Evolutionary conservation across 1,284 basidiomycete genomes (phyloP).

Genomic region (Salmacisia buchloeana): DNA sequence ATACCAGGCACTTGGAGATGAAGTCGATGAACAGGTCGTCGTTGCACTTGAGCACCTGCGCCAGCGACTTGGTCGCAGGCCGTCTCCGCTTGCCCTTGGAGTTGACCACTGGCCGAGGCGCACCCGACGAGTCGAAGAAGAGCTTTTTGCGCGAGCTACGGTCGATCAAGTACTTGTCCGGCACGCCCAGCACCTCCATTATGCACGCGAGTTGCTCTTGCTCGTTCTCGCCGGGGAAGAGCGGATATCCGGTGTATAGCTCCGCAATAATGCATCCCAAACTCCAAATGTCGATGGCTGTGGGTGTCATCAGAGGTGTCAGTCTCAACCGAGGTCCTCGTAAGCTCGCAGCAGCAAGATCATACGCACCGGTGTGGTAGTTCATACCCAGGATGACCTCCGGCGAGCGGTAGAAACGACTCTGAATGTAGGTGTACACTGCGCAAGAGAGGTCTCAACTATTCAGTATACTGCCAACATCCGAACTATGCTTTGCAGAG

Average conservation of each 20-base stretch:
- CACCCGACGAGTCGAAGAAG: constrained; percentile 92
- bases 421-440: constrained; percentile 98
- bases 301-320: constrained; percentile 63
- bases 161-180: constrained; percentile 90
- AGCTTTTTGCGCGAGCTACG: constrained; percentile 86
- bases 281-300: constrained; percentile 93
- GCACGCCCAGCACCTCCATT: constrained; percentile 96
- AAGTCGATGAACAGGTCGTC: constrained; percentile 68
- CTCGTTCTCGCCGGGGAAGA: constrained; percentile 94
- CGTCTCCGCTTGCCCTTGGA: constrained; percentile 89
- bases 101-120: constrained; percentile 87
- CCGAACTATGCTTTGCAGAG: not conserved
- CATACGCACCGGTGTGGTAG: constrained; percentile 31
- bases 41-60: constrained; percentile 78
- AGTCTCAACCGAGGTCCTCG: constrained; percentile 86
- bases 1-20: constrained; percentile 87
- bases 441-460: not conserved
- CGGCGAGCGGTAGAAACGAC: constrained; percentile 92
- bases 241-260: constrained; percentile 96
- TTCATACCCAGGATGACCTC: constrained; percentile 56
- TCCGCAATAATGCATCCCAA: constrained; percentile 96
- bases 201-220: constrained; percentile 98
- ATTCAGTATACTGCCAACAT: not conserved
- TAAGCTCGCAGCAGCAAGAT: not conserved
- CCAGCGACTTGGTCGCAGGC: constrained; percentile 81